Percentiles rank a stretch among this genome's conserved stretches.
Evolutionary conservation across 805 yeast species (phyloP).

Genomic region (Maudiozyma bulderi): DNA sequence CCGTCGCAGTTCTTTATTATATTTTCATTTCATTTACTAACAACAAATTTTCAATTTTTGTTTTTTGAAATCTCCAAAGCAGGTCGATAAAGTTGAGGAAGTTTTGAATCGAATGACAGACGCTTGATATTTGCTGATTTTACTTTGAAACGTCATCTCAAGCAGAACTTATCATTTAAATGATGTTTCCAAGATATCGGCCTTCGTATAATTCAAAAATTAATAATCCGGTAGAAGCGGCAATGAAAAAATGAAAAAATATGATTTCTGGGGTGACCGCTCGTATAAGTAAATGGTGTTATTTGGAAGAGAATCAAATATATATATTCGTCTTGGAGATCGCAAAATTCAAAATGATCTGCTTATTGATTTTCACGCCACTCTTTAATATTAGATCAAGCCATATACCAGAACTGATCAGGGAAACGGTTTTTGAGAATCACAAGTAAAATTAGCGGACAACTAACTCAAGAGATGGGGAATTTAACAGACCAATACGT

Average conservation of each 20-base stretch:
- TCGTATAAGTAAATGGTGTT: neutral
- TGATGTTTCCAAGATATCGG: no score
- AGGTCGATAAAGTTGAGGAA: slow-evolving; percentile 9
- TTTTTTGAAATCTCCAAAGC: neutral
- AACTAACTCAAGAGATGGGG: neutral
- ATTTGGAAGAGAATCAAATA: neutral
- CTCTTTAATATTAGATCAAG: neutral
- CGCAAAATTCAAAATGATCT: neutral
- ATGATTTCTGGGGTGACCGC: neutral
- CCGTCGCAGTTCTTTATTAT: no score
- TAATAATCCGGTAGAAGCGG: neutral
- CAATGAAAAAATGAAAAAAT: neutral
- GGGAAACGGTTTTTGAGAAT: neutral
- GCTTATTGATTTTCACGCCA: neutral
- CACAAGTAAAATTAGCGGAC: neutral
- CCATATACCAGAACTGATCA: neutral
- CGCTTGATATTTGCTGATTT: neutral
- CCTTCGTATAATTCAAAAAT: no score
- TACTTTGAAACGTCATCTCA: no score
- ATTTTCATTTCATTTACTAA: neutral
- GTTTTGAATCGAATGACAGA: slow-evolving; percentile 4
- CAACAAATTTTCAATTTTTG: neutral
- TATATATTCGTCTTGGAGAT: neutral
- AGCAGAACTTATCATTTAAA: no score
- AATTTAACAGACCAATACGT: neutral